Base-by-base conservation (phyloP, 2,329 filamentous ascomycete genomes). In the Pseudogymnoascus sp. region DNA sequence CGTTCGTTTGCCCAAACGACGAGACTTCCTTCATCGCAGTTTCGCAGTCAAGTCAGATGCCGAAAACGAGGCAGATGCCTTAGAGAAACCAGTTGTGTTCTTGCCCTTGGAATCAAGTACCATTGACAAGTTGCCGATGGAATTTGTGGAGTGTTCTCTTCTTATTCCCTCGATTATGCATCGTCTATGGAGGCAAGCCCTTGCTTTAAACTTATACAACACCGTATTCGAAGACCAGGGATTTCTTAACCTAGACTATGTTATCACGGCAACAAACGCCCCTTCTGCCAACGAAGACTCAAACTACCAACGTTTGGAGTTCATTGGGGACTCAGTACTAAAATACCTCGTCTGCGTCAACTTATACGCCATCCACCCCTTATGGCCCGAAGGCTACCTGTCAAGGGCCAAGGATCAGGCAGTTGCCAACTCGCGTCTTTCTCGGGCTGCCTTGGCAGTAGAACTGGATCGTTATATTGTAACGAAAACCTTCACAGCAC, bases 281-380 rank as follows among this genome's bases (percentile, higher is more conserved):
- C 83, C 86, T 0, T 79, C 78, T 1, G 85, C 90, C 0, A 70
- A 74, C 2, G 84, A 86, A 58, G 72, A 76, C 1, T 80, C 79
- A 0, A 82, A 96, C 66, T 97, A 97, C 70, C 89, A 97, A 69
- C 80, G 89, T 2, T 77, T 96, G 0, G 94, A 97, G 71, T 95
- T 95, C 67, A 76, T 97, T 0, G 94, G 94, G 0, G 93, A 97
- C 69, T 86, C 85, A 0, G 79, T 96, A 1, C 78, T 97, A 38
- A 97, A 97, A 69, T 83, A 88, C 63, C 84, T 83, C 55, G 81
- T 88, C 0, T 84, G 86, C 0, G 72, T 91, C 1, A 87, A 91
- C 62, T 78, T 92, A 2, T 76, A 78, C 16, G 78, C 80, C 16
- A 71, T 79, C 33, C 74, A 92, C 64, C 82, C 83, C 0, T 75